Conservation (phyloP, 345 rosid species). For the Brassica nigra region DNA sequence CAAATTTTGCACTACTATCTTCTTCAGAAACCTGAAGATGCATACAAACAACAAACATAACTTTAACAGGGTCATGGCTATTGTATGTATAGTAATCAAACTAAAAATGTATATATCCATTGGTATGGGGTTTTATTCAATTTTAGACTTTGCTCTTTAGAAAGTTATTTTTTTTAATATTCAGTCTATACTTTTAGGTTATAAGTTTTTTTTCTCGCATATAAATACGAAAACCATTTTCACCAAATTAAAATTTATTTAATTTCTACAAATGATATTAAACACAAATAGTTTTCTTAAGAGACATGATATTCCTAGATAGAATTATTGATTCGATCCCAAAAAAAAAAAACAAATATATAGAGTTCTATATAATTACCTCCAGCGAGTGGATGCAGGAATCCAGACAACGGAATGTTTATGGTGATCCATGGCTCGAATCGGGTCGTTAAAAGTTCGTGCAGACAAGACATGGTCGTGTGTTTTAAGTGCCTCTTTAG, state of each 20-base stretch:
- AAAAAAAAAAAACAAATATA: not conserved
- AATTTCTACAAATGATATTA: not conserved
- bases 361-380: not conserved
- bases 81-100: not conserved
- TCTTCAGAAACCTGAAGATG: conserved; percentile 28
- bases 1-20: not conserved
- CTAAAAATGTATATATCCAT: not conserved
- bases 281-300: not conserved
- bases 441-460: conserved; percentile 34
- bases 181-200: not conserved
- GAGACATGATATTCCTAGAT: not conserved
- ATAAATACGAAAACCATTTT: not conserved
- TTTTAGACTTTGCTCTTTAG: not conserved
- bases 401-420: conserved; percentile 23
- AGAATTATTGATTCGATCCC: not conserved
- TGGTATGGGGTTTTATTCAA: not conserved
- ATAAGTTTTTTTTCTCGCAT: not conserved
- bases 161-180: not conserved
- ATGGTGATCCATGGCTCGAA: conserved; percentile 36
- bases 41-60: not conserved
- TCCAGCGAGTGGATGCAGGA: conserved; percentile 37
- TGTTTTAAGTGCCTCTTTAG: conserved; percentile 37
- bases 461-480: conserved; percentile 40
- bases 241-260: not conserved
- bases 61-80: not conserved